Evolutionary conservation across 306 rosid species (phyloP).

Genomic region (Glycine soja): DNA sequence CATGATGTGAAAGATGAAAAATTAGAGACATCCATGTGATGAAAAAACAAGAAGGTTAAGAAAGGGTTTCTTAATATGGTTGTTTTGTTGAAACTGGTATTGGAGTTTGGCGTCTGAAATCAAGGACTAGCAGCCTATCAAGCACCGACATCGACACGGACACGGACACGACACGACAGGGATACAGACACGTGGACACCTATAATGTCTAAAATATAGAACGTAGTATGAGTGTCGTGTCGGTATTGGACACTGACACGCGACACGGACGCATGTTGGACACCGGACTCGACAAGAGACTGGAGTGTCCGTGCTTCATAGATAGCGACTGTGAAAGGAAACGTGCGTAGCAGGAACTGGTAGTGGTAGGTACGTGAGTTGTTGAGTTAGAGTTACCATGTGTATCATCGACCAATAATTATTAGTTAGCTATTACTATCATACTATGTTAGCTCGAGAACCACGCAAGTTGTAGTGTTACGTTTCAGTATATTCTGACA

Average conservation of each 20-base stretch:
- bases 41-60: background rate
- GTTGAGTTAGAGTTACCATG: constrained; percentile 12
- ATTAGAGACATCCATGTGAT: constrained; percentile 35
- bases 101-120: constrained; percentile 26
- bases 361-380: constrained; percentile 27
- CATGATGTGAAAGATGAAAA: constrained; percentile 25
- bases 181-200: too few relatives aligned
- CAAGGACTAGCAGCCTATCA: background rate
- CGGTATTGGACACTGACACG: too few relatives aligned
- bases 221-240: too few relatives aligned
- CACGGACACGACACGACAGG: too few relatives aligned
- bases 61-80: background rate
- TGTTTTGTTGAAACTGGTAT: background rate
- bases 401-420: background rate
- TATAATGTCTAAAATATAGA: too few relatives aligned
- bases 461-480: background rate
- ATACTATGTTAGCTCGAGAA: background rate
- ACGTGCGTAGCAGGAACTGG: constrained; percentile 22
- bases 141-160: too few relatives aligned
- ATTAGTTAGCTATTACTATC: background rate
- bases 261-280: too few relatives aligned
- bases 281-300: too few relatives aligned
- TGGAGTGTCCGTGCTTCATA: too few relatives aligned
- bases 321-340: constrained; percentile 6
- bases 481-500: constrained; percentile 20